These are phyloP conservation scores for Desmodesmus armatus DNA, from an alignment of 139 green algal species.

Conservation along the genomic window DNA sequence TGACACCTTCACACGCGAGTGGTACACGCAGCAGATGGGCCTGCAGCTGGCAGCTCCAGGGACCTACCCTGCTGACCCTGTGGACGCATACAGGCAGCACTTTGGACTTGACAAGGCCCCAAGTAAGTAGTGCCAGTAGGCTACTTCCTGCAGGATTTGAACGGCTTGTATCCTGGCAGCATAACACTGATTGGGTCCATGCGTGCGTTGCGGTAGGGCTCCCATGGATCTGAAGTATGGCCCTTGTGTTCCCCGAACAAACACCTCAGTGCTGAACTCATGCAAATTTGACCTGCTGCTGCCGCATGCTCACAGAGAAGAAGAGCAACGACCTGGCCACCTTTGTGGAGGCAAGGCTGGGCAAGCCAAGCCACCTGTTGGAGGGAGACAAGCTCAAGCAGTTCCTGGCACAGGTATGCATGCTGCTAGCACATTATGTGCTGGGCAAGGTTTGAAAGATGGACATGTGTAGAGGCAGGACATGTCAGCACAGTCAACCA, in stretches of 20 bases:
- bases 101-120: constrained; percentile 28
- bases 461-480: too few relatives aligned
- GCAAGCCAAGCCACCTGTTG: constrained; percentile 78
- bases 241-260: too few relatives aligned
- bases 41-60: constrained; percentile 53
- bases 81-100: constrained; percentile 51
- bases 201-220: too few relatives aligned
- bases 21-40: constrained; percentile 45
- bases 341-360: constrained; percentile 84
- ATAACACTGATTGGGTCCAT: too few relatives aligned
- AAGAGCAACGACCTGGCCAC: constrained; percentile 72
- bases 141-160: not conserved
- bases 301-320: constrained; percentile 26
- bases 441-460: too few relatives aligned
- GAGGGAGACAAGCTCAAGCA: constrained; percentile 72
- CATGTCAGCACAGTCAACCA: too few relatives aligned
- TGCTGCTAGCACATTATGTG: too few relatives aligned
- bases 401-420: constrained; percentile 83
- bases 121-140: constrained; percentile 13
- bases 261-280: too few relatives aligned
- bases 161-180: not conserved
- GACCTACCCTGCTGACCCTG: constrained; percentile 72
- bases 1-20: constrained; percentile 86
- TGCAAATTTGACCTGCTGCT: not conserved
- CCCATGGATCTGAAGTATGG: too few relatives aligned